A percentile compares a stretch with the other conserved stretches of the same genome.
Evolutionary conservation across 2,329 filamentous ascomycete genomes (phyloP).

Genomic region (Epichloe coenophiala): DNA sequence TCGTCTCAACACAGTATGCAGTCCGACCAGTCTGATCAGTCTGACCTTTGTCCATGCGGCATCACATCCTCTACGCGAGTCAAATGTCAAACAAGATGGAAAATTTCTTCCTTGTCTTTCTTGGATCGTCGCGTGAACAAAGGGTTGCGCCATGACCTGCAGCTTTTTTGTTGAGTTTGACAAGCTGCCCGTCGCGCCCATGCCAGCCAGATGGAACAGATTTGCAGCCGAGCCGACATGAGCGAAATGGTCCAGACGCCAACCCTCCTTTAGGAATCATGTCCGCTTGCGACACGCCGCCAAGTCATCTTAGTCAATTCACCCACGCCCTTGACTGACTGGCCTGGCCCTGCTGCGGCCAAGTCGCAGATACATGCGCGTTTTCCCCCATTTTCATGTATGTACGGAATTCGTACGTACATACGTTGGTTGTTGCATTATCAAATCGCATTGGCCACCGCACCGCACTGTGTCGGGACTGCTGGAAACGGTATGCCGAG

Average conservation of each 20-base stretch:
- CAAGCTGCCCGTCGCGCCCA: not conserved
- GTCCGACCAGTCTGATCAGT: not conserved
- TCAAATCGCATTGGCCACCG: constrained; percentile 1
- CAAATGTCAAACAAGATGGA: constrained; percentile 1
- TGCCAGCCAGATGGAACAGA: not conserved
- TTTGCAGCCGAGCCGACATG: not conserved
- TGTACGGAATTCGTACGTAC: not conserved
- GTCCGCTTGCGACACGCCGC: constrained; percentile 8
- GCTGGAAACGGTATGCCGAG: constrained; percentile 11
- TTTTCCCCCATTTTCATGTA: not conserved
- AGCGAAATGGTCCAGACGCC: not conserved
- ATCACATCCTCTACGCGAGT: not conserved
- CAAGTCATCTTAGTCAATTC: not conserved
- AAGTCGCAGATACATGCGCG: not conserved
- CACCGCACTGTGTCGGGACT: constrained; percentile 4
- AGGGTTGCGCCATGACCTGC: not conserved
- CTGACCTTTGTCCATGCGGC: not conserved
- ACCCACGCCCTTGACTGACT: not conserved
- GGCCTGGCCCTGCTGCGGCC: not conserved
- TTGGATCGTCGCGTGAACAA: not conserved
- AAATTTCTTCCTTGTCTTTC: not conserved
- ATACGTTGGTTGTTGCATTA: not conserved
- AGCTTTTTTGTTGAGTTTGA: not conserved
- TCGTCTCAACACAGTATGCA: not conserved
- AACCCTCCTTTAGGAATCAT: constrained; percentile 10